phyloP scores from a whole-genome alignment of 176 grass and related monocot species.

The Tillandsia fasciculata region DNA sequence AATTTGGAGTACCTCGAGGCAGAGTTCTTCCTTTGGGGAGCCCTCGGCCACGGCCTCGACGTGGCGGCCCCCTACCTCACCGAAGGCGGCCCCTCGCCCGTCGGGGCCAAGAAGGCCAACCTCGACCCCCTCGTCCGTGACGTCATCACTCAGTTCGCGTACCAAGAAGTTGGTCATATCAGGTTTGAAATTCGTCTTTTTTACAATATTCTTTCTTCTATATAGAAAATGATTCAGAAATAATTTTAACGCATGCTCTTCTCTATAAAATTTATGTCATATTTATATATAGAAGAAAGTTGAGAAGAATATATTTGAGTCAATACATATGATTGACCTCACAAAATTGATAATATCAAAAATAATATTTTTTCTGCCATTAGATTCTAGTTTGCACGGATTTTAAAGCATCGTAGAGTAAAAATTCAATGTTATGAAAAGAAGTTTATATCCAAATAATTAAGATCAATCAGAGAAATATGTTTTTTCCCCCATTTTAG shows the following conservation, averaged over 20 bases:
- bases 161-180: constrained; percentile 91
- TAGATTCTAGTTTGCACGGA: no score
- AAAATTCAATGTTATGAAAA: no score
- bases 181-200: constrained; percentile 26
- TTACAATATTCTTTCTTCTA: background rate
- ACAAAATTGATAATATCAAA: no score
- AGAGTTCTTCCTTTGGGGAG: constrained; percentile 83
- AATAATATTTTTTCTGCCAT: no score
- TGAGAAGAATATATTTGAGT: no score
- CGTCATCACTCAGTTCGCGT: constrained; percentile 66
- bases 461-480: background rate
- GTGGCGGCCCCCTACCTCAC: constrained; percentile 43
- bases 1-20: constrained; percentile 81
- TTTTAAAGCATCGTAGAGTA: no score
- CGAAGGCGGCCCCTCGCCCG: constrained; percentile 45
- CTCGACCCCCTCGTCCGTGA: constrained; percentile 43
- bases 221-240: no score
- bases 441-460: background rate
- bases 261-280: no score
- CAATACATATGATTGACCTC: no score
- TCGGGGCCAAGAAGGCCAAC: constrained; percentile 45
- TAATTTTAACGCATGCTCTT: no score
- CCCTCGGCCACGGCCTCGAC: constrained; percentile 57
- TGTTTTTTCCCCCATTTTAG: background rate
- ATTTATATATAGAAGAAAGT: no score